Base-by-base conservation (phyloP, 1,284 basidiomycete species). In the Phlebopus sp. region DNA sequence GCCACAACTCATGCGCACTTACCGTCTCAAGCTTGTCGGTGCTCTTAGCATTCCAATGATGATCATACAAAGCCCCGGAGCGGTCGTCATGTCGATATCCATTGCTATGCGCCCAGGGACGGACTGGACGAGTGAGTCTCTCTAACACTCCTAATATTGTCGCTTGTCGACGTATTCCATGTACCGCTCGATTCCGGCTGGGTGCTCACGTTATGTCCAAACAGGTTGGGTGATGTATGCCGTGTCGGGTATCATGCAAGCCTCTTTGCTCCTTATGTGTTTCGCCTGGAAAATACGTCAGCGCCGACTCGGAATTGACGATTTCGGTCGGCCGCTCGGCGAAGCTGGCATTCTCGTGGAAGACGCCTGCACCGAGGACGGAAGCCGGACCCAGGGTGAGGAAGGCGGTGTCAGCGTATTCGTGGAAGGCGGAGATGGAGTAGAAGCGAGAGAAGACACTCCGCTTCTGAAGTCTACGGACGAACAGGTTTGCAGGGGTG, bases 41-140 rank as follows among this genome's bases (percentile, higher is more conserved):
- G 92, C 93, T 1, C 74, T 98, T 18, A 94, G 88, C 58, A 89
- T 98, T 54, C 86, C 86, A 2, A 97, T 92, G 81, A 97, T 99
- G 96, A 73, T 81, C 38, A 87, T 99, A 18, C 95, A 99, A 69
- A 92, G 86, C 6, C 96, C 96, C 0, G 96, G 96, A 2, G 88
- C 90, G 1, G 75, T 92, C 17, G 67, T 94, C 32, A 97, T 99
- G 81, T 88, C 94, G 11, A 64, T 89, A 34, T 92, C 89, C 52
- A 87, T 97, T 53, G 87, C 59, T 21, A 51, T 57, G 47, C 54
- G 51, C 50, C 86, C 85, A 3, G 87, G 88, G 0, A 92, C 90
- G 0, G 83, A 93, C 60, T 94, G 90, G 91, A 92, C 90, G 3
- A 88, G 85, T 89, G 56, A 46, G 79, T 70, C 37, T 2, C 11